phyloP scores from a whole-genome alignment of 2,329 filamentous ascomycete species.

The Biscogniauxia marginata region DNA sequence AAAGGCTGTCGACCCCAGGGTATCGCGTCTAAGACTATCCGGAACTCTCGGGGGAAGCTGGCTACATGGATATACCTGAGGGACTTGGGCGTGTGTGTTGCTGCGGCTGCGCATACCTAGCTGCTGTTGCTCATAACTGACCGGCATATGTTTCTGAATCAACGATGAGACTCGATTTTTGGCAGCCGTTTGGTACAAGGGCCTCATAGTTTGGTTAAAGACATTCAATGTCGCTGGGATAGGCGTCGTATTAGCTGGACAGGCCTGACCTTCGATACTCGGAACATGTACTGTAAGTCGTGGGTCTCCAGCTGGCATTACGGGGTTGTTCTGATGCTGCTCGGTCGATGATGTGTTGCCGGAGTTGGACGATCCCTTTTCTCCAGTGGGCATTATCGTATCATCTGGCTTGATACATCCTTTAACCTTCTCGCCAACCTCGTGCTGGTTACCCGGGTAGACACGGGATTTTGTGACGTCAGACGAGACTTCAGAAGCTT shows the following conservation, averaged over 20 bases:
- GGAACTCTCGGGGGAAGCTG: background rate
- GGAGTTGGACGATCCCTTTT: background rate
- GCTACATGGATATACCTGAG: background rate
- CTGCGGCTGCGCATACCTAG: background rate
- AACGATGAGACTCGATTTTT: background rate
- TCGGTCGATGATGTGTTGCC: background rate
- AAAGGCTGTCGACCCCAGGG: background rate
- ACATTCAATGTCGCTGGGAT: background rate
- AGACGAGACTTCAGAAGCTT: background rate
- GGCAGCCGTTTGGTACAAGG: background rate
- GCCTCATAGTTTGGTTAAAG: background rate
- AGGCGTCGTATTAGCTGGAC: background rate
- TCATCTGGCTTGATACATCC: slow-evolving; percentile 5
- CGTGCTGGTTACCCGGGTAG: slow-evolving; percentile 6
- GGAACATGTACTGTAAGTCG: background rate
- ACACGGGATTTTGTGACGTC: background rate
- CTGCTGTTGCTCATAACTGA: background rate
- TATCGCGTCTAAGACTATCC: background rate
- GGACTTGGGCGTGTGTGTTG: background rate
- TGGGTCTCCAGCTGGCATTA: background rate
- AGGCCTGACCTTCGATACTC: background rate
- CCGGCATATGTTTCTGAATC: background rate
- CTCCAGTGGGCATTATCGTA: background rate
- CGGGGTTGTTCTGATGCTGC: too few species aligned
- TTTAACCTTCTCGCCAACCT: slow-evolving; percentile 6